Conservation (phyloP, 352 stramenopile genomes). For the Globisporangium viniferum region DNA sequence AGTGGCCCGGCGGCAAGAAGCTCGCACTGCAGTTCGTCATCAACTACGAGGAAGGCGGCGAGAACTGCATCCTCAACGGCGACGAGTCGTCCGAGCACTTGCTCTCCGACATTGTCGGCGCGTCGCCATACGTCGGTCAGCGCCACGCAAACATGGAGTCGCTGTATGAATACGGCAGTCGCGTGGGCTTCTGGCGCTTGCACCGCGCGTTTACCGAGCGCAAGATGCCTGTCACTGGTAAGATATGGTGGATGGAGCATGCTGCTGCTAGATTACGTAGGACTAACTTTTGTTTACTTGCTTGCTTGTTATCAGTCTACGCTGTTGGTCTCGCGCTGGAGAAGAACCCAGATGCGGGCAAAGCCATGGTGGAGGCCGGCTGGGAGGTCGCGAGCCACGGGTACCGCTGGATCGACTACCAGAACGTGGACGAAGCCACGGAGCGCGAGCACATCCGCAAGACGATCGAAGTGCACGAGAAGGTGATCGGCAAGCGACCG, state of each 20-base stretch:
- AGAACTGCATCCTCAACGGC: conserved; percentile 92
- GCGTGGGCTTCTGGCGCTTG: conserved; percentile 93
- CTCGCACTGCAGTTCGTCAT: conserved; percentile 94
- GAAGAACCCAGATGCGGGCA: conserved; percentile 86
- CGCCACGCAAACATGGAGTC: conserved; percentile 94
- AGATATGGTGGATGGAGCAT: background rate
- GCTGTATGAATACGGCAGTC: conserved; percentile 95
- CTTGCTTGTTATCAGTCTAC: conserved; percentile 59
- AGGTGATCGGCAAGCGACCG: conserved; percentile 85
- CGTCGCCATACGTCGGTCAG: conserved; percentile 59
- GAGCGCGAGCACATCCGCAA: conserved; percentile 92
- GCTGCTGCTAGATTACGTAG: background rate
- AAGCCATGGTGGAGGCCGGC: conserved; percentile 89
- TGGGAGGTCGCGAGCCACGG: conserved; percentile 95
- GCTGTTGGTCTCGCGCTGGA: conserved; percentile 94
- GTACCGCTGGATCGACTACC: conserved; percentile 96
- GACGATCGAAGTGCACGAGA: conserved; percentile 90
- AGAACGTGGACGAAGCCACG: conserved; percentile 89
- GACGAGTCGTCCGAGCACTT: conserved; percentile 89
- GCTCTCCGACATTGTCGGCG: conserved; percentile 91
- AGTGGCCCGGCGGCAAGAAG: conserved; percentile 83
- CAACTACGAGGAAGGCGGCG: conserved; percentile 96
- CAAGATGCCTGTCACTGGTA: conserved; percentile 81
- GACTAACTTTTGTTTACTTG: background rate
- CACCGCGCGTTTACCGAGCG: conserved; percentile 89